Evolutionary conservation across 2,329 filamentous ascomycete genomes (phyloP), one percentile per base, ranked within the genome.

Genomic region (Camptophora hylomeconis): DNA sequence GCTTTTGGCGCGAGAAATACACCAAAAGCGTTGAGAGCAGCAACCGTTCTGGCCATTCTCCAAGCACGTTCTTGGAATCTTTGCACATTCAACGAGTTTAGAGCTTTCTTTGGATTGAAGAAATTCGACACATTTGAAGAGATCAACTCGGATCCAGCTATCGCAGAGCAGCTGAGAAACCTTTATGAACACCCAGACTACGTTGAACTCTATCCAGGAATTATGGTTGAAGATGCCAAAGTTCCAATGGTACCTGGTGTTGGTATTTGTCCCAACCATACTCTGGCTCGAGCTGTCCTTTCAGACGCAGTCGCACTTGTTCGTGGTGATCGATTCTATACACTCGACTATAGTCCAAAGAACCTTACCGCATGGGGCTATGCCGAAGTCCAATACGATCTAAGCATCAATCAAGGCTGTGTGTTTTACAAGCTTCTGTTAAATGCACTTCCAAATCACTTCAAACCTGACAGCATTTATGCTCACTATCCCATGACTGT

Each of bases 351-450:
- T 50, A 72, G 75, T 41, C 70, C 81, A 0, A 68, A 72, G 6
- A 72, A 74, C 42, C 55, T 92, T 25, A 92, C 82, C 2, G 84
- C 82, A 54, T 92, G 81, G 81, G 82, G 82, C 12, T 87, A 71
- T 57, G 71, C 72, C 31, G 77, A 83, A 48, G 77, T 70, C 3
- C 65, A 79, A 12, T 81, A 76, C 32, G 80, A 92, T 42, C 56
- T 75, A 13, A 71, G 67, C 34, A 56, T 87, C 40, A 80, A 89
- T 53, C 75, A 89, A 47, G 82, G 83, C 25, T 83, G 78, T 42
- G 72, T 84, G 8, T 80, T 87, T 54, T 84, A 86, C 62, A 92
- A 89, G 60, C 65, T 92, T 19, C 77, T 86, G 49, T 61, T 81
- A 19, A 69, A 77, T 4, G 79, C 80, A 0, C 83, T 92, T 61